phyloP scores from a whole-genome alignment of 1,284 basidiomycete genomes.

The Apiotrichum domesticum region DNA sequence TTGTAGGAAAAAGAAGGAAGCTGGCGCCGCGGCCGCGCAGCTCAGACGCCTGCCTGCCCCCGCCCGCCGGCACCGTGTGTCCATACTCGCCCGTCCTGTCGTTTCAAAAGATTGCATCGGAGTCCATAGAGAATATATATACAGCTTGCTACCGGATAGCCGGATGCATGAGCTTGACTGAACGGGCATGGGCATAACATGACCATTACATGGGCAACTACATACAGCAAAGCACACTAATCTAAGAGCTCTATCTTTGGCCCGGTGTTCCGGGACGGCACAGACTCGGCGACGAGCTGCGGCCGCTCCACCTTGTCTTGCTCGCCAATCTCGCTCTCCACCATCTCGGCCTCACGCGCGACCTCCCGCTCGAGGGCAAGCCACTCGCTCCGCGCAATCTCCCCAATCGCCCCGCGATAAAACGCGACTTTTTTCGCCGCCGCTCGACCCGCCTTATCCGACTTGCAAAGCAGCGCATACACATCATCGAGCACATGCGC shows the following conservation, averaged over 20 bases:
- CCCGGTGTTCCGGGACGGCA: background rate
- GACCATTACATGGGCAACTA: too few species aligned
- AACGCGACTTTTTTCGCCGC: slow-evolving; percentile 37
- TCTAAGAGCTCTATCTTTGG: slow-evolving; percentile 9
- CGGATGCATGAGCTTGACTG: slow-evolving; percentile 3
- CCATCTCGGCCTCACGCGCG: slow-evolving; percentile 18
- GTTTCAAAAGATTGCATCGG: background rate
- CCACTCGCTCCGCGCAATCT: slow-evolving; percentile 32
- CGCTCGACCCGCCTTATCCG: background rate
- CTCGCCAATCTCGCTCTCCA: slow-evolving; percentile 8
- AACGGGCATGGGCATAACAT: background rate
- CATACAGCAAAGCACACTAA: background rate
- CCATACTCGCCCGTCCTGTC: background rate
- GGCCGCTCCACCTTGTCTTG: background rate
- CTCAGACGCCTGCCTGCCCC: too few species aligned
- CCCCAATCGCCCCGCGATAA: slow-evolving; percentile 29
- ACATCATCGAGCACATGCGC: slow-evolving; percentile 30
- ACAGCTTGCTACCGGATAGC: background rate
- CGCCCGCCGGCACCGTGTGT: too few species aligned
- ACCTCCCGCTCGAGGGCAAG: slow-evolving; percentile 27
- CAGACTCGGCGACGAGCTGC: too few species aligned
- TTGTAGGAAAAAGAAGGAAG: background rate
- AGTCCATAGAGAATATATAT: slow-evolving; percentile 5
- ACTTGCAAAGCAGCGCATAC: slow-evolving; percentile 21
- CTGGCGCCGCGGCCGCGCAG: too few species aligned